A percentile compares a stretch with the other conserved stretches of the same genome.
Conservation (phyloP, 495 filamentous ascomycete species). For the Daldinia caldariorum region DNA sequence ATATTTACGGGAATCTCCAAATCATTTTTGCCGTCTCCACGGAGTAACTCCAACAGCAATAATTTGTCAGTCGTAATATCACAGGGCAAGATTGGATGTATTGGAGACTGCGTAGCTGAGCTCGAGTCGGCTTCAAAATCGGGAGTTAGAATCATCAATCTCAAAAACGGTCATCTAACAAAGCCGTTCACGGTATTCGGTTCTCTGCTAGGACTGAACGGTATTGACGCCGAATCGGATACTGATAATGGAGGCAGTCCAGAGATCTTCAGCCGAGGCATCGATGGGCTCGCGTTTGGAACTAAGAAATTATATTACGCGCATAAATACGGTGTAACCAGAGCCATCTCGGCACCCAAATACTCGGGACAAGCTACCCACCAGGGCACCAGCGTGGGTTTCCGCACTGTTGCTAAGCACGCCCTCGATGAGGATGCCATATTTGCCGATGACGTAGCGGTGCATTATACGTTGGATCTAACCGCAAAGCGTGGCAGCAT, state of each 20-base stretch:
- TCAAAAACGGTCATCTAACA: slow-evolving; percentile 66
- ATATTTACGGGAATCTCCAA: slow-evolving; percentile 60
- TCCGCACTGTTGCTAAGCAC: slow-evolving; percentile 53
- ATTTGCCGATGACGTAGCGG: slow-evolving; percentile 54
- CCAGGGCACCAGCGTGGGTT: slow-evolving; percentile 59
- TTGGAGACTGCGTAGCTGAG: slow-evolving; percentile 55
- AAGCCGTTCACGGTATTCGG: slow-evolving; percentile 65
- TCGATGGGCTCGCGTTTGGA: slow-evolving; percentile 58
- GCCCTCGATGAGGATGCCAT: slow-evolving; percentile 49
- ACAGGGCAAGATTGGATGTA: slow-evolving; percentile 61
- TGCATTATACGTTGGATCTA: slow-evolving; percentile 57
- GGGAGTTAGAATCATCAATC: slow-evolving; percentile 51
- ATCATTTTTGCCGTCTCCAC: slow-evolving; percentile 49
- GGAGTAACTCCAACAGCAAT: slow-evolving; percentile 3
- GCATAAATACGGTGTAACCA: slow-evolving; percentile 57
- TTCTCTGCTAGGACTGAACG: slow-evolving; percentile 62
- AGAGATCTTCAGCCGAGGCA: slow-evolving; percentile 54
- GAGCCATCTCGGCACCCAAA: slow-evolving; percentile 57
- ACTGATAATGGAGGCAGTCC: slow-evolving; percentile 59
- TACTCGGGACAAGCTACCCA: slow-evolving; percentile 49
- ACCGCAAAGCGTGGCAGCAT: slow-evolving; percentile 50
- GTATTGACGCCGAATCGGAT: slow-evolving; percentile 61
- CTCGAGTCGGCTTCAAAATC: slow-evolving; percentile 43
- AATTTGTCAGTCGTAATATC: slow-evolving; percentile 55
- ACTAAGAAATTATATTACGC: slow-evolving; percentile 56